A percentile compares a stretch with the other conserved stretches of the same genome.
phyloP scores from a whole-genome alignment of 1,284 basidiomycete species.

The Inonotus hispidus region DNA sequence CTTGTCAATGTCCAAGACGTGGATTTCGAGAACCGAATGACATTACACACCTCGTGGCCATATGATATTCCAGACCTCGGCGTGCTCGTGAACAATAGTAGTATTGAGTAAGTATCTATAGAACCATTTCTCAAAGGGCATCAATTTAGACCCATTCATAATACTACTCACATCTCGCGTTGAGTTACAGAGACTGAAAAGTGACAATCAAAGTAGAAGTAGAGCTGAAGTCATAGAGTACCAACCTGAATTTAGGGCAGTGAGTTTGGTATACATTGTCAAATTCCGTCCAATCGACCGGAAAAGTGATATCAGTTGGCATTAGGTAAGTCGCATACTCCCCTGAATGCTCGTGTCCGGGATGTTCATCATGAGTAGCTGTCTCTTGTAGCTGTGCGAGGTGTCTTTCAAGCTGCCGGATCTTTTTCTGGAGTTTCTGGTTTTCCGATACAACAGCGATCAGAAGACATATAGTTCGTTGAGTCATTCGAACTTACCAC shows the following conservation, averaged over 20 bases:
- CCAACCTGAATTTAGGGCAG: conserved; percentile 66
- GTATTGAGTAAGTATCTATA: conserved; percentile 82
- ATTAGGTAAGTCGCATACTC: conserved; percentile 46
- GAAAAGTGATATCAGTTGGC: conserved; percentile 57
- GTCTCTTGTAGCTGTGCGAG: conserved; percentile 47
- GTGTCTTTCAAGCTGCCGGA: conserved; percentile 56
- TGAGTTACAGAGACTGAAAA: neutral
- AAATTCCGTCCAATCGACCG: conserved; percentile 78
- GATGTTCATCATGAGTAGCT: conserved; percentile 20
- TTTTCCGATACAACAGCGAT: conserved; percentile 17
- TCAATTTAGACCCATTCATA: neutral
- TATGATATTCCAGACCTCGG: conserved; percentile 82
- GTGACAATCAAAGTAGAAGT: neutral
- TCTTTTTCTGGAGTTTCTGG: conserved; percentile 40
- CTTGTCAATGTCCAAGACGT: neutral
- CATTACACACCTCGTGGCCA: conserved; percentile 69
- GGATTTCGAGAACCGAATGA: neutral
- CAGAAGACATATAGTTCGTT: neutral
- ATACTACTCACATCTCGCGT: conserved; percentile 2
- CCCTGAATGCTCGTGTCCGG: conserved; percentile 28
- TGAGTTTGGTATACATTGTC: conserved; percentile 91
- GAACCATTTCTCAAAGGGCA: neutral
- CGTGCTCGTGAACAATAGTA: conserved; percentile 78
- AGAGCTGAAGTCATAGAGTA: neutral
- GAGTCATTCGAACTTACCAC: neutral